Base-by-base conservation (phyloP, 805 yeast species). In the Starmerella tilneyi region DNA sequence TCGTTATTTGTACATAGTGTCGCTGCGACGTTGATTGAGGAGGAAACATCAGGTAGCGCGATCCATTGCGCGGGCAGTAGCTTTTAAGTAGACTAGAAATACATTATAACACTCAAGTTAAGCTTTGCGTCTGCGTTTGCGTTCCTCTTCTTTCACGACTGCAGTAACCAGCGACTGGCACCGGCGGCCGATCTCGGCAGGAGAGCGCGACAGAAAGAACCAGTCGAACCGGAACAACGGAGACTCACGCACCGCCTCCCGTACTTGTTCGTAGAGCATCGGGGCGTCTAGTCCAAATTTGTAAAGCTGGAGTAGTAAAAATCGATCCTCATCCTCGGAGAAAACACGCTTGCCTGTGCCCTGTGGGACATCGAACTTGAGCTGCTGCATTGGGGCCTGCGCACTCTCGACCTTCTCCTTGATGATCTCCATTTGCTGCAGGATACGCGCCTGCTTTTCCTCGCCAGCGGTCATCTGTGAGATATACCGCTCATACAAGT, bases 321-420 rank as follows among this genome's bases (percentile, higher is more conserved):
- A 92, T 55, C 96, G 70, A 63, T 92, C 98, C 60, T 92, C 96
- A 50, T 83, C 94, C 41, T 84, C 94, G 24, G 84, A 76, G 63
- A 77, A 92, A 2, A 81, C 73, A 15, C 60, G 55, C 59, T 77
- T 75, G 3, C 78, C 73, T 7, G 92, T 85, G n/a, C 54, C 50
- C 22, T 48, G 56, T 3, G 94, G 94, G 51, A 71, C 74, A 51
- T 76, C 76, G 47, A 89, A 70, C 16, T 63, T 70, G 52, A 89
- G 67, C 54, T 89, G 94, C 60, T 81, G 83, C 51, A 89, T 66
- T 11, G 98, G 98, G 51, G 78, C 78, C 31, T 68, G 66, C 62
- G 79, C 84, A 50, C 72, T 71, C 19, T 81, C 72, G 24, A 92
- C 65, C 61, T 89, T 88, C 49, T 81, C 69, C 56, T 88, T 74